Base-by-base conservation (phyloP, 1,284 basidiomycete species). In the Heterobasidion occidentale region DNA sequence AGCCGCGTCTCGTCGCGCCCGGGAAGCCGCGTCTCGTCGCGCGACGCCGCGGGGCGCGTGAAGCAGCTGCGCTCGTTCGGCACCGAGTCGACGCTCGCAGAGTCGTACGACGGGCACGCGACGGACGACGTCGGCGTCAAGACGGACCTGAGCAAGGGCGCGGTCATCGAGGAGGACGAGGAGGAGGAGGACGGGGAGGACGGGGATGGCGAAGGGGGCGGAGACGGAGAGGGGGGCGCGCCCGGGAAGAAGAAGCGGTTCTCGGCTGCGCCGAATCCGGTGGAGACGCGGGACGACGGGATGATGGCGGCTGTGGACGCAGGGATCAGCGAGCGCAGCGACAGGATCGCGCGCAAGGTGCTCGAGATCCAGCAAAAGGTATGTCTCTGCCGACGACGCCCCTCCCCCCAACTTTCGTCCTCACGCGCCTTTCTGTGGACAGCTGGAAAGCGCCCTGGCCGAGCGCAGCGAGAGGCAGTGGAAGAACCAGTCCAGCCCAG, bases 241-340 rank as follows among this genome's bases (percentile, higher is more conserved):
- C 70, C 75, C 33, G 63, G 70, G 53, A 81, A 77, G 70, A 85
- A 81, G 76, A 89, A 90, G 67, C 77, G 88, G 15, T 91, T 91
- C 70, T 90, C 88, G 3, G 84, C 81, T 7, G 77, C 79, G 7
- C 78, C 80, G 44, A 71, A 35, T 15, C 17, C 47, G 14, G 20
- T 74, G 36, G 85, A 87, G 58, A 60, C 71, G 27, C 76, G 77
- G 51, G 84, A 88, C 62, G 89, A 90, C 65, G 84, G 84, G 27
- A 89, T 92, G 86, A 89, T 92, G 86, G 78, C 74, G 56, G 89
- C 88, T 27, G 87, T 92, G 14, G 89, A 92, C 62, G 86, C 88
- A 67, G 86, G 88, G 20, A 92, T 92, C 68, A 88, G 81, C 61
- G 77, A 85, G 66, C 85, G 86, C 68, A 92, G 87, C 63, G 90